phyloP scores from a whole-genome alignment of 2,329 filamentous ascomycete species.

The Arthrocladium fulminans region DNA sequence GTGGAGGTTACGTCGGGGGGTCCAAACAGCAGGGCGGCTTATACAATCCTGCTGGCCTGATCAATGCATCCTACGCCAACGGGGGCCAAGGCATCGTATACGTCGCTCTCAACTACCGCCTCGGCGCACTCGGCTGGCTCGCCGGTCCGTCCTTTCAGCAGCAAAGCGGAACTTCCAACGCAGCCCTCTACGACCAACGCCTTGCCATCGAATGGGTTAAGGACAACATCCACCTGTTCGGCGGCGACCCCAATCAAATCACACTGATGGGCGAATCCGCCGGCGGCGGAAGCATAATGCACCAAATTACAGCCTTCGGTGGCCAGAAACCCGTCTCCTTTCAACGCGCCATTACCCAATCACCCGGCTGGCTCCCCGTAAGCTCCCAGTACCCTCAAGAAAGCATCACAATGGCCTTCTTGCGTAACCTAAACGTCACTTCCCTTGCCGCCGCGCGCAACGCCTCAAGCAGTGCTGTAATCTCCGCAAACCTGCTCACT shows the following conservation, averaged over 20 bases:
- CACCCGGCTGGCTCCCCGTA: conserved; percentile 32
- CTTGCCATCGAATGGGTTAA: conserved; percentile 49
- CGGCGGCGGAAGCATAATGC: conserved; percentile 46
- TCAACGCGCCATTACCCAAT: conserved; percentile 37
- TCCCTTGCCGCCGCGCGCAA: conserved; percentile 37
- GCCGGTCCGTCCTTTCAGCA: conserved; percentile 36
- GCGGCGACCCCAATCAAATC: conserved; percentile 43
- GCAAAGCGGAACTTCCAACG: conserved; percentile 39
- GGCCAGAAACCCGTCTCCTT: conserved; percentile 29
- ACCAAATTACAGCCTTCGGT: conserved; percentile 48
- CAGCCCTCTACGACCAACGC: conserved; percentile 46
- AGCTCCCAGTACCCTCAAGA: conserved; percentile 32
- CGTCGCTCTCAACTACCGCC: conserved; percentile 41
- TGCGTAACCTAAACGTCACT: conserved; percentile 35
- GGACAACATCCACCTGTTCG: conserved; percentile 46
- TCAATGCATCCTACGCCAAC: conserved; percentile 34
- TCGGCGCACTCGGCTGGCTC: conserved; percentile 43
- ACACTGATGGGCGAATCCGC: conserved; percentile 47
- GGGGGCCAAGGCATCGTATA: conserved; percentile 35
- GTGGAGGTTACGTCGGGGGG: conserved; percentile 39
- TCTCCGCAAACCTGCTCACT: conserved; percentile 38
- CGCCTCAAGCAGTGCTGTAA: conserved; percentile 32
- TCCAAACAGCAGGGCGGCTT: conserved; percentile 26
- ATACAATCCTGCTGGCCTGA: conserved; percentile 33
- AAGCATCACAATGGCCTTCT: conserved; percentile 31